phyloP scores from a whole-genome alignment of 805 yeast genomes.

The Wickerhamomyces bisporus region DNA sequence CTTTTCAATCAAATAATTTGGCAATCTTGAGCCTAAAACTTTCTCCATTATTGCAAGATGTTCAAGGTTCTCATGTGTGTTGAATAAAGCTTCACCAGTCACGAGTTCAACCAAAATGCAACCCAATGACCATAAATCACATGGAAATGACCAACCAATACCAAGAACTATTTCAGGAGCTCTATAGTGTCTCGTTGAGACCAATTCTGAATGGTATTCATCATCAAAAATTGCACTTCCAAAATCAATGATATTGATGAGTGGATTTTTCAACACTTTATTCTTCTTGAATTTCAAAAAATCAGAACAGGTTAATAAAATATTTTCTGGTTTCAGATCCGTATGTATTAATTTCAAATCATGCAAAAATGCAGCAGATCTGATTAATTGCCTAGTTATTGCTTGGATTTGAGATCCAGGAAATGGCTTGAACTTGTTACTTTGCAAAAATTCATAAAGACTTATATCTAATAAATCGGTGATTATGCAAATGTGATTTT shows the following conservation, averaged over 20 bases:
- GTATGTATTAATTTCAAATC: slow-evolving; percentile 90
- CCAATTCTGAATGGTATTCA: slow-evolving; percentile 88
- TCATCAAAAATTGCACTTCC: slow-evolving; percentile 95
- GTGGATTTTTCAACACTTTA: slow-evolving; percentile 65
- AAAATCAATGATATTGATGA: slow-evolving; percentile 87
- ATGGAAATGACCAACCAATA: slow-evolving; percentile 94
- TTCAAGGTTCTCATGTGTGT: slow-evolving; percentile 90
- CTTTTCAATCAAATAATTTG: slow-evolving; percentile 29
- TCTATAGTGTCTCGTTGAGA: slow-evolving; percentile 92
- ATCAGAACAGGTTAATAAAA: slow-evolving; percentile 35
- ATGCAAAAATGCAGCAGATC: slow-evolving; percentile 85
- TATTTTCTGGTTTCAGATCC: slow-evolving; percentile 94
- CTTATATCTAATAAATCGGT: slow-evolving; percentile 84
- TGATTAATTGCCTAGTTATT: slow-evolving; percentile 75
- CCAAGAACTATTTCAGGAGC: slow-evolving; percentile 97
- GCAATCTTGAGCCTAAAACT: slow-evolving; percentile 52
- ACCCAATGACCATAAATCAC: slow-evolving; percentile 96
- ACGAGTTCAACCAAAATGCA: slow-evolving; percentile 87
- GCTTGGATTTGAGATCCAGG: slow-evolving; percentile 93
- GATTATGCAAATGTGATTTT: slow-evolving; percentile 91
- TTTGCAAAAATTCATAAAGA: slow-evolving; percentile 83
- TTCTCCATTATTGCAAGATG: slow-evolving; percentile 95
- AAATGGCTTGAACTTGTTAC: slow-evolving; percentile 79
- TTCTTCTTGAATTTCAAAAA: slow-evolving; percentile 18
- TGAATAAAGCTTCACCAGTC: slow-evolving; percentile 91